A percentile compares a stretch with the other conserved stretches of the same genome.
Conservation (phyloP, 164 flowering plant species). For the Houttuynia cordata region DNA sequence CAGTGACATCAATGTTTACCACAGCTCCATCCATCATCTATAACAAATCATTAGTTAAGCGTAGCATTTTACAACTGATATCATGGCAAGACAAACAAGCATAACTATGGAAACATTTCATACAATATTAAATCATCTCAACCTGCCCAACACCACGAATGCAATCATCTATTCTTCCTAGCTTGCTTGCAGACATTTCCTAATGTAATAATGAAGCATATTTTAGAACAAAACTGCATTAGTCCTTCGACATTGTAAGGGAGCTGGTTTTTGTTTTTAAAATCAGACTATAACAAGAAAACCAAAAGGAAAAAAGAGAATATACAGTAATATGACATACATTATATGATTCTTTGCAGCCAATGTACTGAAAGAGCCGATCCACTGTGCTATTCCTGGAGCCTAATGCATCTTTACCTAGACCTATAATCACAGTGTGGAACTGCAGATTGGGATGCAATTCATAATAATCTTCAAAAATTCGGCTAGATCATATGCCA, state of each 20-base stretch:
- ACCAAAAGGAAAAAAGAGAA: neutral
- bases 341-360: constrained; percentile 49
- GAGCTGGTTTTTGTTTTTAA: neutral
- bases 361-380: constrained; percentile 68
- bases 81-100: neutral
- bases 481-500: neutral
- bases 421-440: constrained; percentile 38
- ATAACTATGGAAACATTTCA: too few species aligned
- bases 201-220: constrained; percentile 12
- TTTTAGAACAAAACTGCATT: neutral
- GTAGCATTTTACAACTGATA: neutral
- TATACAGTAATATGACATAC: constrained; percentile 22
- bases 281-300: neutral
- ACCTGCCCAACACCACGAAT: constrained; percentile 53
- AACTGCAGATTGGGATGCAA: neutral
- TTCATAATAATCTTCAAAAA: neutral
- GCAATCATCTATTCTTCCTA: constrained; percentile 35
- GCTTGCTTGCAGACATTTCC: constrained; percentile 33
- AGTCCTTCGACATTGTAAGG: neutral
- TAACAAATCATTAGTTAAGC: neutral
- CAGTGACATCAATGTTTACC: constrained; percentile 89
- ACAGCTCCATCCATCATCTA: constrained; percentile 69
- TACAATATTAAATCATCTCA: neutral
- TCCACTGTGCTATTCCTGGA: constrained; percentile 52
- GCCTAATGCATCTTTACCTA: constrained; percentile 72